These are phyloP conservation scores for Yarrowia divulgata DNA, from an alignment of 805 yeast genomes.

Conservation along the genomic window DNA sequence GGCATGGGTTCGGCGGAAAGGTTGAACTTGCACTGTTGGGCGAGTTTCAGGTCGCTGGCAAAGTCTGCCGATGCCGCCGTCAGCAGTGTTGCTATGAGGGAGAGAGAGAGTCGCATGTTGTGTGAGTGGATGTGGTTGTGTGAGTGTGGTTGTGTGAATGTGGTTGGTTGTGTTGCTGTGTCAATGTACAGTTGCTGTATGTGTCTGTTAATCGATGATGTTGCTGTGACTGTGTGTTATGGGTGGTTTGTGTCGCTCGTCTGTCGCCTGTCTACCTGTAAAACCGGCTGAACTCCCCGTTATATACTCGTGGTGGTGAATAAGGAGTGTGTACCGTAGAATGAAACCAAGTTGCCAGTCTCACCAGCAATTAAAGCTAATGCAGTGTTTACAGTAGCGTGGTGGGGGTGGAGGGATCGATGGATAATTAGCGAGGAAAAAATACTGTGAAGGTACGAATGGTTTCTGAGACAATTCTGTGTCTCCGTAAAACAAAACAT, in stretches of 20 bases:
- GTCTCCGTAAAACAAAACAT: too few relatives aligned
- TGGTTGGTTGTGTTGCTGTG: not conserved
- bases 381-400: not conserved
- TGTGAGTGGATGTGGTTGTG: not conserved
- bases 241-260: too few relatives aligned
- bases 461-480: too few relatives aligned
- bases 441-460: too few relatives aligned
- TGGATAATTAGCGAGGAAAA: too few relatives aligned
- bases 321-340: not conserved
- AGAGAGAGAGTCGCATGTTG: not conserved
- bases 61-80: slow-evolving; percentile 4
- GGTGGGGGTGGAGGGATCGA: not conserved
- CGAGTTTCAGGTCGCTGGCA: slow-evolving; percentile 26
- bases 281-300: not conserved
- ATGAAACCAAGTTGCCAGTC: not conserved
- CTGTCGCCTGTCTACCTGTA: not conserved
- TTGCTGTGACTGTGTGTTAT: too few relatives aligned
- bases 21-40: slow-evolving; percentile 20
- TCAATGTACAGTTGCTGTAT: not conserved
- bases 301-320: not conserved
- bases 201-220: not conserved
- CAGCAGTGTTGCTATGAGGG: not conserved
- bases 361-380: slow-evolving; percentile 19
- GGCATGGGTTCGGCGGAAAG: slow-evolving; percentile 44
- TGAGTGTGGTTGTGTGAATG: not conserved